A percentile compares a stretch with the other conserved stretches of the same genome.
Evolutionary conservation across 2,329 filamentous ascomycete genomes (phyloP).

Genomic region (Colletotrichum sp.): DNA sequence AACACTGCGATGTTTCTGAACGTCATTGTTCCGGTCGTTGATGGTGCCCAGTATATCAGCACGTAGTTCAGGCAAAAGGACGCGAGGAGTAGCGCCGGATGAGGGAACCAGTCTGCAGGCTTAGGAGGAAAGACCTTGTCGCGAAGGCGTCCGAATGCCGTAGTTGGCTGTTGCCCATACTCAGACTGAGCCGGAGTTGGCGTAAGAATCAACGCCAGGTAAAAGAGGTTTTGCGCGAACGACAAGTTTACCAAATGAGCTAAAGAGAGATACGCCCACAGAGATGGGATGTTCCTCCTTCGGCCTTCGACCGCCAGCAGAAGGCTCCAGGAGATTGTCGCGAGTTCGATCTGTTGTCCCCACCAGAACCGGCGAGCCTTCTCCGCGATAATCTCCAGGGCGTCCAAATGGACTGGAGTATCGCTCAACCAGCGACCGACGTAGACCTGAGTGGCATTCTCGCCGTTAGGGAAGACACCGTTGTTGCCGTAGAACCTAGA

Average conservation of each 20-base stretch:
- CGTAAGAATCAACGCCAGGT: conserved; percentile 61
- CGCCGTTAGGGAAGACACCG: conserved; percentile 38
- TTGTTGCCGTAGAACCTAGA: conserved; percentile 31
- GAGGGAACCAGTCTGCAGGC: conserved; percentile 48
- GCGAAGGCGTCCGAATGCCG: conserved; percentile 32
- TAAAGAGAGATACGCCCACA: conserved; percentile 63
- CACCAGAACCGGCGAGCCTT: conserved; percentile 65
- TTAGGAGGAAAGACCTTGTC: conserved; percentile 42
- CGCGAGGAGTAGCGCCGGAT: conserved; percentile 37
- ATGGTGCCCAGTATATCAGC: conserved; percentile 42
- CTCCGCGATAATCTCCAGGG: conserved; percentile 59
- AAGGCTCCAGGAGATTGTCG: conserved; percentile 58
- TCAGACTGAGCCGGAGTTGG: conserved; percentile 49
- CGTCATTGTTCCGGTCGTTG: conserved; percentile 42
- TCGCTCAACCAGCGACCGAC: conserved; percentile 59
- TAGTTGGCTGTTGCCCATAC: conserved; percentile 30
- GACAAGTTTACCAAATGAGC: conserved; percentile 65
- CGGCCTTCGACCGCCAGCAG: conserved; percentile 65
- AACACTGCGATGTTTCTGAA: conserved; percentile 40
- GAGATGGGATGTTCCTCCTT: conserved; percentile 58
- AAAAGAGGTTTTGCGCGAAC: conserved; percentile 69
- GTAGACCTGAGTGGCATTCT: conserved; percentile 33
- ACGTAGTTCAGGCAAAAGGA: conserved; percentile 39
- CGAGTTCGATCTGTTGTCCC: conserved; percentile 65
- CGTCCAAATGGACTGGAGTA: conserved; percentile 55